These are phyloP conservation scores for Nothophoma quercina DNA, from an alignment of 2,329 filamentous ascomycete genomes.

Conservation along the genomic window DNA sequence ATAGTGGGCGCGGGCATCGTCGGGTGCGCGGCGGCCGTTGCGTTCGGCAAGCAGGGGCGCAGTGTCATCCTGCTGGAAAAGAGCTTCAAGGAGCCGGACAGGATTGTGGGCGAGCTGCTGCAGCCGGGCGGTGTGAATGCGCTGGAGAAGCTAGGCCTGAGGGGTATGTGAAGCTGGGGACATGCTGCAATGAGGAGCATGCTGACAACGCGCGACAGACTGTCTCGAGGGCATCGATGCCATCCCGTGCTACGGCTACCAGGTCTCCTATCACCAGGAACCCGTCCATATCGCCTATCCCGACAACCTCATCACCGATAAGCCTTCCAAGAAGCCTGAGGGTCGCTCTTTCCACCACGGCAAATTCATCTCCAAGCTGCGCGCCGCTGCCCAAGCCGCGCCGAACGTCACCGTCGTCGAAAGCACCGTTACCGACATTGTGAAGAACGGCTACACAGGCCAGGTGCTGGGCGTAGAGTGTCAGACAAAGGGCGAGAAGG, in stretches of 20 bases:
- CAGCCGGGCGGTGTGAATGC: slow-evolving; percentile 90
- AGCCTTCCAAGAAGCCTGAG: slow-evolving; percentile 59
- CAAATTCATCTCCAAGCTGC: slow-evolving; percentile 84
- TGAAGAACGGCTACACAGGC: slow-evolving; percentile 72
- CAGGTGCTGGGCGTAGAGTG: slow-evolving; percentile 86
- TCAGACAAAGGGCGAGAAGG: slow-evolving; percentile 68
- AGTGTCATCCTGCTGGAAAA: slow-evolving; percentile 90
- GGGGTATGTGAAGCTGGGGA: slow-evolving; percentile 34
- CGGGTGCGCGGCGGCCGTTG: slow-evolving; percentile 84
- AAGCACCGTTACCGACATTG: slow-evolving; percentile 79
- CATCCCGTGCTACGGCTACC: slow-evolving; percentile 82
- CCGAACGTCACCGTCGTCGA: slow-evolving; percentile 91
- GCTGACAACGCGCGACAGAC: slow-evolving; percentile 52
- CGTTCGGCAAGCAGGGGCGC: slow-evolving; percentile 86
- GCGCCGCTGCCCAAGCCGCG: slow-evolving; percentile 75
- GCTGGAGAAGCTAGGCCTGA: slow-evolving; percentile 79
- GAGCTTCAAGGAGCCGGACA: slow-evolving; percentile 89
- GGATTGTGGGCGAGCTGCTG: slow-evolving; percentile 93
- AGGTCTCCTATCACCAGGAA: slow-evolving; percentile 81
- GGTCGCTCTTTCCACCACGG: slow-evolving; percentile 93
- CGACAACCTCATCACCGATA: slow-evolving; percentile 56
- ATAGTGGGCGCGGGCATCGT: slow-evolving; percentile 92
- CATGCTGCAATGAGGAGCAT: background rate
- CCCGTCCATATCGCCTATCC: slow-evolving; percentile 83
- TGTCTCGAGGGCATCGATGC: slow-evolving; percentile 91